Evolutionary conservation across 2,329 filamentous ascomycete genomes (phyloP).

Genomic region (Ophiostoma montium): DNA sequence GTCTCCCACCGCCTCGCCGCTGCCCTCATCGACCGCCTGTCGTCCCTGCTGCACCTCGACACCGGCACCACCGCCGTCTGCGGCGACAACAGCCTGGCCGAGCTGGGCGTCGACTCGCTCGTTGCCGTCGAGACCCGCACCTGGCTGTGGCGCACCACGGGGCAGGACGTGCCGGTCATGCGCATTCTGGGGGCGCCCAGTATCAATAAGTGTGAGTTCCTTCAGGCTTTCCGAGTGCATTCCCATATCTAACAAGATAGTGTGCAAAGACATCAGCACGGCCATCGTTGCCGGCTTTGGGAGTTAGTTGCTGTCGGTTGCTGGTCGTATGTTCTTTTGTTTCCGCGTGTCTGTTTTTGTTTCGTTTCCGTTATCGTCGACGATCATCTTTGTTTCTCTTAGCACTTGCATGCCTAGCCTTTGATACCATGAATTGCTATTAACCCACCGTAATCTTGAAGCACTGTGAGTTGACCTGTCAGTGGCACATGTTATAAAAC

Average conservation of each 20-base stretch:
- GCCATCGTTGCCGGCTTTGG: neutral
- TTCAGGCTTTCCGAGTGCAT: neutral
- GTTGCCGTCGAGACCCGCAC: slow-evolving; percentile 27
- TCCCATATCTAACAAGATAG: neutral
- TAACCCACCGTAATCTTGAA: no score
- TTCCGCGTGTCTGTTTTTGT: neutral
- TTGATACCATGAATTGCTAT: no score
- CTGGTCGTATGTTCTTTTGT: neutral
- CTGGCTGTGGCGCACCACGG: slow-evolving; percentile 30
- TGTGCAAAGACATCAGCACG: neutral
- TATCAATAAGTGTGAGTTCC: slow-evolving; percentile 13
- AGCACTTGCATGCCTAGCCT: no score
- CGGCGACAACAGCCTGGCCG: slow-evolving; percentile 20
- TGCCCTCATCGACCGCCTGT: slow-evolving; percentile 18
- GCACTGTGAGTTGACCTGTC: no score
- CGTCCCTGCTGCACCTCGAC: slow-evolving; percentile 18
- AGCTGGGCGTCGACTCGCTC: slow-evolving; percentile 28
- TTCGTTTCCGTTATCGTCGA: no score
- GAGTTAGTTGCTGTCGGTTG: neutral
- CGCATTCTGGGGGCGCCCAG: slow-evolving; percentile 26
- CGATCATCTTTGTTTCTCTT: no score
- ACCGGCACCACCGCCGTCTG: slow-evolving; percentile 13
- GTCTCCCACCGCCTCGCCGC: slow-evolving; percentile 15
- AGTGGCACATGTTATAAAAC: no score
- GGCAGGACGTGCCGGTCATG: slow-evolving; percentile 30